Evolutionary conservation across 768 basidiomycete species (phyloP), one percentile per base, ranked within the genome.

Genomic region (Tephrocybe sp.): DNA sequence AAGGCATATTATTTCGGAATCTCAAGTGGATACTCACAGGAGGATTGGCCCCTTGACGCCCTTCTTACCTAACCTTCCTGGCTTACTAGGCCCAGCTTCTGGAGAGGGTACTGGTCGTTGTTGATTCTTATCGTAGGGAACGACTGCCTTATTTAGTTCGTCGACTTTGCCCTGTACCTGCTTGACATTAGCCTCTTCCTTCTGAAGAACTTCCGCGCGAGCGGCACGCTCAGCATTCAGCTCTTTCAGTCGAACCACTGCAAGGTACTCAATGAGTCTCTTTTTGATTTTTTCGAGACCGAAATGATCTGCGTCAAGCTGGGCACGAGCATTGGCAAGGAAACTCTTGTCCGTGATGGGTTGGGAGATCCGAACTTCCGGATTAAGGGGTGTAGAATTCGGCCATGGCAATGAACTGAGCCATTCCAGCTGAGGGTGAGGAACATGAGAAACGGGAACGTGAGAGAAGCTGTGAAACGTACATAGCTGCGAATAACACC

Each of bases 271-370:
- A 39, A 95, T 88, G 2, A 95, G 67, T 9, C 94, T 77, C 55
- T 89, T 85, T 76, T 97, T 97, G 64, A 97, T 86, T 64, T 89
- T 91, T 50, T 94, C 91, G 15, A 97, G 73, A 1, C 94, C 94
- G 58, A 85, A 95, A 64, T 97, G 94, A 52, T 95, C 94, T 11
- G 82, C 76, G 57, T 97, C 93, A 8, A 97, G 80, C 61, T 90
- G 91, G 18, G 72, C 72, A 19, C 88, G 83, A 22, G 94, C 91
- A 30, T 75, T 78, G 23, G 74, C 52, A 22, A 92, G 74, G 72
- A 91, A 91, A 3, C 77, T 70, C 21, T 70, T 70, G 55, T 82
- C 77, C 50, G 70, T 70, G 34, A 87, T 64, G 6, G 59, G 52
- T 13, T 52, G 55, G 3, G 43, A 8, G 41, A 50, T 40, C n/a